Percentiles rank a stretch among this genome's conserved stretches.
These are phyloP conservation scores for Nakazawaea laoshanensis DNA, from an alignment of 805 yeast genomes.

Conservation along the genomic window DNA sequence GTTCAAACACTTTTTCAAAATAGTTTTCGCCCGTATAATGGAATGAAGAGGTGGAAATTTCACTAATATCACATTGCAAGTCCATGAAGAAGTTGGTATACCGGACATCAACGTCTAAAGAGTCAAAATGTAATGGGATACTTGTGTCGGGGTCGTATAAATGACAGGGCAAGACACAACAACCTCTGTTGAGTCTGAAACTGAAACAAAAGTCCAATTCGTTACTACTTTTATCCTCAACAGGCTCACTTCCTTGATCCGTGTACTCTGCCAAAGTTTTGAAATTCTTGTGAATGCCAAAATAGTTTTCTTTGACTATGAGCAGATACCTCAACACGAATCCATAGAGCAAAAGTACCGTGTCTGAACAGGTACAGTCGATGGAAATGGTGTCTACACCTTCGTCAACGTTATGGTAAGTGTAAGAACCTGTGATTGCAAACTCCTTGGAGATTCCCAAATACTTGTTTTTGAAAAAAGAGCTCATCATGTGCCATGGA, in stretches of 20 bases:
- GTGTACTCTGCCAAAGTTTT: slow-evolving; percentile 81
- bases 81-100: slow-evolving; percentile 93
- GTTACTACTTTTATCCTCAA: slow-evolving; percentile 24
- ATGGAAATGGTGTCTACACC: slow-evolving; percentile 64
- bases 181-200: slow-evolving; percentile 62
- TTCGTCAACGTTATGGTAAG: slow-evolving; percentile 47
- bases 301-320: slow-evolving; percentile 76
- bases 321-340: slow-evolving; percentile 68
- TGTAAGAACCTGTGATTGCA: slow-evolving; percentile 54
- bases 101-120: slow-evolving; percentile 71
- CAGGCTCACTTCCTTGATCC: slow-evolving; percentile 13
- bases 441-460: slow-evolving; percentile 67
- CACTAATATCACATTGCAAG: slow-evolving; percentile 65
- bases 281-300: slow-evolving; percentile 81
- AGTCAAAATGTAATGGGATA: slow-evolving; percentile 53
- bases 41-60: slow-evolving; percentile 30
- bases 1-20: slow-evolving; percentile 4
- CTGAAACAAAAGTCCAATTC: slow-evolving; percentile 74
- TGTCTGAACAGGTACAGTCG: slow-evolving; percentile 54
- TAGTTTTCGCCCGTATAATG: too few species aligned
- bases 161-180: slow-evolving; percentile 63
- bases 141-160: slow-evolving; percentile 59
- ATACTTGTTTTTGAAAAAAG: slow-evolving; percentile 53
- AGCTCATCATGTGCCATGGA: slow-evolving; percentile 82
- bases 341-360: slow-evolving; percentile 72